phyloP scores from a whole-genome alignment of 768 basidiomycete genomes.

The Chiua virens region DNA sequence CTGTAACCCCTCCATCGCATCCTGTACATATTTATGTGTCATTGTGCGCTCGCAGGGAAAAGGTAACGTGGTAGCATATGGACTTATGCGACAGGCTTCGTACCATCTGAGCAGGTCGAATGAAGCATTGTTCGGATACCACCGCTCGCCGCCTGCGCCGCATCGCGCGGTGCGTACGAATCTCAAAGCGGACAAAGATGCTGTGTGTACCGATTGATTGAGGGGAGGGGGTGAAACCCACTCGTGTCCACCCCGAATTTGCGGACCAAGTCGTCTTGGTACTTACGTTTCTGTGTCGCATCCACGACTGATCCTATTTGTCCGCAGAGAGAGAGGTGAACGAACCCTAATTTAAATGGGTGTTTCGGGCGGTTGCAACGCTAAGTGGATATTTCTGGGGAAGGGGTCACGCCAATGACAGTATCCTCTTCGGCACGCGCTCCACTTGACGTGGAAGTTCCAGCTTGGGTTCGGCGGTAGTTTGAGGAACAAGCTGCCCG shows the following conservation, averaged over 20 bases:
- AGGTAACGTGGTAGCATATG: conserved; percentile 12
- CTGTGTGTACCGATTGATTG: not conserved
- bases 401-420: conserved; percentile 14
- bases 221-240: too few relatives aligned
- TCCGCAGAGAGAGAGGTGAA: conserved; percentile 7
- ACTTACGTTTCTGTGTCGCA: conserved; percentile 21
- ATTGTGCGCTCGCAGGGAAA: conserved; percentile 13
- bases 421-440: conserved; percentile 17
- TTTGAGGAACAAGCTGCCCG: conserved; percentile 9
- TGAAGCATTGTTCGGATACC: conserved; percentile 9
- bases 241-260: conserved; percentile 23
- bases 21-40: not conserved
- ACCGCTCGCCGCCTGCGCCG: conserved; percentile 2
- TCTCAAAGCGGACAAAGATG: conserved; percentile 12
- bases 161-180: conserved; percentile 10
- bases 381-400: conserved; percentile 4
- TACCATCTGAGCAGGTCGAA: conserved; percentile 11
- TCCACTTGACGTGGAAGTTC: conserved; percentile 17
- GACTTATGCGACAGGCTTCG: not conserved
- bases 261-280: conserved; percentile 13
- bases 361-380: conserved; percentile 11
- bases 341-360: conserved; percentile 9
- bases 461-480: conserved; percentile 14
- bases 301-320: conserved; percentile 11
- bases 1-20: conserved; percentile 16